Base-by-base conservation (phyloP, 352 stramenopile species). In the Phytophthora quininea region DNA sequence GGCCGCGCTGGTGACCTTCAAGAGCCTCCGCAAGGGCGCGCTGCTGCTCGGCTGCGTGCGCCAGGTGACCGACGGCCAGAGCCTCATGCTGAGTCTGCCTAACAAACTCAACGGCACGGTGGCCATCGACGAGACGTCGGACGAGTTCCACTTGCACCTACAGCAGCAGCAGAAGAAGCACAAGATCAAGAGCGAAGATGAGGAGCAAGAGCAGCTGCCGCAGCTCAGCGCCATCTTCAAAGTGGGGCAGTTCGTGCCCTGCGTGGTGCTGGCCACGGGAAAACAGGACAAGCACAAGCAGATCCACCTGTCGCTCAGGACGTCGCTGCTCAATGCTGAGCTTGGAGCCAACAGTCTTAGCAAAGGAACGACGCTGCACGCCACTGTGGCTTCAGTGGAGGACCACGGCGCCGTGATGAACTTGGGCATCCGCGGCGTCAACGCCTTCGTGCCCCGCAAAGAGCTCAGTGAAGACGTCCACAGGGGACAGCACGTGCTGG, bases 81-180 rank as follows among this genome's bases (percentile, higher is more conserved):
- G 91, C 62, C 74, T 96, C 38, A 71, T 98, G 29, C 66, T 99
- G 35, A 93, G 78, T 42, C 75, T 99, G 49, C 95, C 95, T 3
- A 98, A 97, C 79, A 97, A 98, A 54, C 86, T 98, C 58, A 98
- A 90, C 52, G 96, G 95, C 49, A 96, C 97, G 45, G 93, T 98
- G 46, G 61, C 81, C 19, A 57, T 88, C 9, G 70, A 80, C 48
- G 84, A 96, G 64, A 84, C 86, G 64, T 93, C 86, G 54, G 89
- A 96, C 68, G 87, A 94, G 67, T 92, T 95, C 54, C 68, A 82
- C 62, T 67, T 74, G 48, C 56, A 69, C 42, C 33, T 82, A 19
- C 40, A 72, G 37, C 12, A 68, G 38, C 63, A 63, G 30, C 45
- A 84, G 43, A 54, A 45, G 15, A 73, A 79, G 24, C 71, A 79